phyloP scores from a whole-genome alignment of 2,329 filamentous ascomycete species.

The Xylariaceae sp. region DNA sequence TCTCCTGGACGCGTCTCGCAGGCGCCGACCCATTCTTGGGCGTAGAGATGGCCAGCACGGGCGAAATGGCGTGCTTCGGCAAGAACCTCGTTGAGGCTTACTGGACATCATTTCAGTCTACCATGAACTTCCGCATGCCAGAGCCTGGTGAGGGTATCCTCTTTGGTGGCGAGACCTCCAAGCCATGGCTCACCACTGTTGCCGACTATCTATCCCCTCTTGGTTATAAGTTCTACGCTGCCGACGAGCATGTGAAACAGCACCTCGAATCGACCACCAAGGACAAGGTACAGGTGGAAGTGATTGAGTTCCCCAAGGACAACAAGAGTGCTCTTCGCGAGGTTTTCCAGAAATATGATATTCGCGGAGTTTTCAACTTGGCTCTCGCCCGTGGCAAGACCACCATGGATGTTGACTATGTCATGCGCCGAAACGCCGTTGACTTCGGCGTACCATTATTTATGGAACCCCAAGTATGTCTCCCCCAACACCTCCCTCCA shows the following conservation, averaged over 20 bases:
- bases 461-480: conserved; percentile 92
- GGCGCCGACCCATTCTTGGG: conserved; percentile 97
- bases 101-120: conserved; percentile 94
- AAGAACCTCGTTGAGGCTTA: conserved; percentile 96
- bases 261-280: conserved; percentile 78
- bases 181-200: conserved; percentile 75
- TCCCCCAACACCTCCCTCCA: not conserved
- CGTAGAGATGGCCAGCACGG: conserved; percentile 96
- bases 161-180: conserved; percentile 82
- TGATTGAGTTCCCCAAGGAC: conserved; percentile 95
- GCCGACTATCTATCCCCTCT: conserved; percentile 88
- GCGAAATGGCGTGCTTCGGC: conserved; percentile 98
- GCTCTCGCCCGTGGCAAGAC: conserved; percentile 84
- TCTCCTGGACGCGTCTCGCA: conserved; percentile 97
- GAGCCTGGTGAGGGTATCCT: conserved; percentile 94
- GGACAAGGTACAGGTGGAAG: conserved; percentile 74
- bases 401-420: conserved; percentile 90
- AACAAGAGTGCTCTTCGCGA: conserved; percentile 95
- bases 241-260: conserved; percentile 79
- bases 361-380: conserved; percentile 94
- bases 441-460: conserved; percentile 98
- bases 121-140: conserved; percentile 99
- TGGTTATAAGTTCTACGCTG: conserved; percentile 93
- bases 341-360: conserved; percentile 96
- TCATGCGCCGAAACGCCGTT: conserved; percentile 97